A percentile compares a stretch with the other conserved stretches of the same genome.
Conservation (phyloP, 129 eudicot genomes). For the Kitagawia praeruptora region DNA sequence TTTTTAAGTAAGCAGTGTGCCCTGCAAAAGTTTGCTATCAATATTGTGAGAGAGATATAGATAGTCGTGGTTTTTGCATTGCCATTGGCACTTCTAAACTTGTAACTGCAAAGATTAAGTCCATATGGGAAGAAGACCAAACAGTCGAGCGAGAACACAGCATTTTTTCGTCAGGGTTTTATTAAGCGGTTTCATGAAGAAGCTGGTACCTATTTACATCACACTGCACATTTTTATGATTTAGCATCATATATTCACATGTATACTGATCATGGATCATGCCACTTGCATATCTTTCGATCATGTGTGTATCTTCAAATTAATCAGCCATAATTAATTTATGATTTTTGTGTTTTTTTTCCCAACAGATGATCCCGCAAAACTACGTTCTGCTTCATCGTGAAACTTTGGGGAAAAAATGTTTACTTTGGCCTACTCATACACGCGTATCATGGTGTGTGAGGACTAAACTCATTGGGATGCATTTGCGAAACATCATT, state of each 20-base stretch:
- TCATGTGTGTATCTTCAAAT: no score
- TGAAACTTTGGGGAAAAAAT: background rate
- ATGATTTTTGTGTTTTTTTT: no score
- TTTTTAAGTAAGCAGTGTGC: no score
- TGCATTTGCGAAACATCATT: background rate
- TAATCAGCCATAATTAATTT: no score
- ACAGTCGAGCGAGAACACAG: background rate
- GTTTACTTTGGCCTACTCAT: background rate
- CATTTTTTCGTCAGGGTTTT: background rate
- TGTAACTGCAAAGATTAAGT: no score
- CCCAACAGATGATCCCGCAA: no score
- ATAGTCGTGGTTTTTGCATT: background rate
- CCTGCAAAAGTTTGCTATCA: no score
- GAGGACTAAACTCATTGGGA: background rate
- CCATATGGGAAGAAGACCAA: background rate
- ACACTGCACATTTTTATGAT: background rate
- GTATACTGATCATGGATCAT: background rate
- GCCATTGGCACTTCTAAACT: no score
- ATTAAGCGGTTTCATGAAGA: background rate
- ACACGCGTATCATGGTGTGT: background rate
- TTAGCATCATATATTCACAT: background rate
- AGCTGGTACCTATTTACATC: background rate
- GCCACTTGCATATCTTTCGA: background rate
- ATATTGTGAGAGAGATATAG: background rate
- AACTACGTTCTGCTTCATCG: no score